Evolutionary conservation across 257 asterid genomes (phyloP).

Genomic region (Fraxinus cuspidata): DNA sequence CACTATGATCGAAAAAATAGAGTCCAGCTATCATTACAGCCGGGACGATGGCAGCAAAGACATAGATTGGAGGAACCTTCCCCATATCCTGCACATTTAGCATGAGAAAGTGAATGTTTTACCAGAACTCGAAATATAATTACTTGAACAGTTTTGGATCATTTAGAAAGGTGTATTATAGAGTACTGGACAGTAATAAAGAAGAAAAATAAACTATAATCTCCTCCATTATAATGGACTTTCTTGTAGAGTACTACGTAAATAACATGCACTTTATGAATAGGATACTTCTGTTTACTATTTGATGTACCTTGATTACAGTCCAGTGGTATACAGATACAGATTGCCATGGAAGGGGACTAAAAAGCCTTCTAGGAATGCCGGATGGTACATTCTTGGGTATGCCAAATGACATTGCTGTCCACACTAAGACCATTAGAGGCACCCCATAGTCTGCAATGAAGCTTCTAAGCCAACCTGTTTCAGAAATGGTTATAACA

Average conservation of each 20-base stretch:
- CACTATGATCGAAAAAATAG: conserved; percentile 69
- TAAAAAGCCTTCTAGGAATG: conserved; percentile 46
- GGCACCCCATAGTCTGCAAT: conserved; percentile 67
- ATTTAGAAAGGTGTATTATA: too few species aligned
- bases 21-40: conserved; percentile 63
- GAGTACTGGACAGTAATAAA: too few species aligned
- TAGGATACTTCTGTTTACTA: not conserved
- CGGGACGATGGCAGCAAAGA: conserved; percentile 54
- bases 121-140: too few species aligned
- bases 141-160: too few species aligned
- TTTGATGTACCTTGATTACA: conserved; percentile 44
- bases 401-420: conserved; percentile 36
- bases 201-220: too few species aligned
- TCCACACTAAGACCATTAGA: conserved; percentile 48
- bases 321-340: conserved; percentile 52
- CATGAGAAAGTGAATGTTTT: not conserved
- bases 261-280: too few species aligned
- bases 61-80: conserved; percentile 43
- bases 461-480: conserved; percentile 48
- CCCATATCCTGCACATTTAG: conserved; percentile 52
- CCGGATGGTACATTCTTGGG: conserved; percentile 44
- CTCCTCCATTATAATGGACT: too few species aligned
- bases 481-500: not conserved
- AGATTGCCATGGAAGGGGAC: conserved; percentile 54
- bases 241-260: too few species aligned